Evolutionary conservation across 208 protist species (phyloP).

Genomic region (Wallacemonas sp.): DNA sequence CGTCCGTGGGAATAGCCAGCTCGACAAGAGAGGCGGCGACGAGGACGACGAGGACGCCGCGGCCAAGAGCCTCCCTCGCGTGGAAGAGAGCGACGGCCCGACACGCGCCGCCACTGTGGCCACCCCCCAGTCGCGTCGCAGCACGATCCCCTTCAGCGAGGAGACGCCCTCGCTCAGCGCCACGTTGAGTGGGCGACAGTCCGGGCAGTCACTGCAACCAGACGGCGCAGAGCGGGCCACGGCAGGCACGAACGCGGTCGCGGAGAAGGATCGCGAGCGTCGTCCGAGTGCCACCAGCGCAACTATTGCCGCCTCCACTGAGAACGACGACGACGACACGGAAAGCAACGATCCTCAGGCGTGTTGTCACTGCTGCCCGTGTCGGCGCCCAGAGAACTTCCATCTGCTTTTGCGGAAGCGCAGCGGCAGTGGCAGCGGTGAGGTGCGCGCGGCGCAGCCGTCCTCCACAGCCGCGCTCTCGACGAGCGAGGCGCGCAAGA

Average conservation of each 20-base stretch:
- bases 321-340: conserved; percentile 1
- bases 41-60: background rate
- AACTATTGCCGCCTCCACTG: background rate
- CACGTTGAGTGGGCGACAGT: background rate
- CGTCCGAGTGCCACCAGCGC: background rate
- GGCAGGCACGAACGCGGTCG: too few relatives aligned
- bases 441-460: background rate
- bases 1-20: background rate
- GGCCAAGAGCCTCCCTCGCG: background rate
- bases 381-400: conserved; percentile 35
- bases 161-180: background rate
- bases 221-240: background rate
- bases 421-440: background rate
- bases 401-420: conserved; percentile 15
- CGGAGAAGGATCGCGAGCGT: background rate
- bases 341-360: conserved; percentile 5
- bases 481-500: too few relatives aligned
- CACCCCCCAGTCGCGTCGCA: conserved; percentile 7
- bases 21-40: background rate
- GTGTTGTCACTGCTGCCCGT: conserved; percentile 59
- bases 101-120: background rate
- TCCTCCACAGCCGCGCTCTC: background rate
- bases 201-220: background rate
- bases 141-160: conserved; percentile 8
- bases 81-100: too few relatives aligned